Base-by-base conservation (phyloP, 805 yeast genomes). In the Candida tammaniensis region DNA sequence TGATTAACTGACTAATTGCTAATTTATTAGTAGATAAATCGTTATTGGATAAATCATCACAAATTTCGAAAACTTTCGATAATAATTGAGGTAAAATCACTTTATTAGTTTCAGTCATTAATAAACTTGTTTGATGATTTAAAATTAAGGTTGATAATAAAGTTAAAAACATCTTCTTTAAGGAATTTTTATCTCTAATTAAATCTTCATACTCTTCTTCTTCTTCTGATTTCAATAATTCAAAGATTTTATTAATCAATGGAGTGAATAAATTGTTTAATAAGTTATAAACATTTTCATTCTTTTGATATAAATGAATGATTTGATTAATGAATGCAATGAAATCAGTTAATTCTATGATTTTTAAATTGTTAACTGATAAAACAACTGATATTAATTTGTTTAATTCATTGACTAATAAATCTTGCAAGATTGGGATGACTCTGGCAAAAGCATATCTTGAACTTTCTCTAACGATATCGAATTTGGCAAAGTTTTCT, bases 401-500 rank as follows among this genome's bases (percentile, higher is more conserved):
- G 43, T 82, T 80, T 56, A 86, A 68, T 30, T 75, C 68, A 7
- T 52, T 51, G 36, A 70, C 64, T 26, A 69, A 61, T 15, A 48
- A 51, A 52, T 67, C 77, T 36, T 63, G 64, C 48, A 93, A 64
- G 26, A 91, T 66, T 15, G 94, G 86, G 35, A 88, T 82, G 46
- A 93, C 72, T 42, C 98, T 74, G 8, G 96, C 86, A 60, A 89
- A 81, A 19, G 96, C 78, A 55, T 85, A 87, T 48, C 96, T 74
- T 4, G 91, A 70, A 4, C 96, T 82, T 46, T 87, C 96, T 53
- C 98, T 75, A 29, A 91, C 77, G 20, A 70, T 68, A 52, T 82
- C 87, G 42, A 69, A 71, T 25, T 75, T 72, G 36, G 79, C 70
- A 43, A 88, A 77, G 39, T 73, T 79, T 42, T 91, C 95, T 43